Base-by-base conservation (phyloP, 2,329 filamentous ascomycete species). In the Diaporthe sp. region DNA sequence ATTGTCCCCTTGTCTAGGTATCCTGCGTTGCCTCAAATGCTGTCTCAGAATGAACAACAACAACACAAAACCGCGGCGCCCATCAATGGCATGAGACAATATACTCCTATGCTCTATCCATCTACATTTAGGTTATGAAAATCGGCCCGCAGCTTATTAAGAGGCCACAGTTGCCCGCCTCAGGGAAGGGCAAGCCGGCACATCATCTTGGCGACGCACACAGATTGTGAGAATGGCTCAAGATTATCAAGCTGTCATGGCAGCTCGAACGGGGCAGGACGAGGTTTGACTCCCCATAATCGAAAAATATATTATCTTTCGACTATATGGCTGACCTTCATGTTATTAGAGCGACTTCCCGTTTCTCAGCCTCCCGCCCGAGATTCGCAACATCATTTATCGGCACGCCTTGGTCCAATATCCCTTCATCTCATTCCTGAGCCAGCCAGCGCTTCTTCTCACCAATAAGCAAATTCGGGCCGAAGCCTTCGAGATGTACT, bases 81-180 rank as follows among this genome's bases (percentile, higher is more conserved):
- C 15, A 6, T 44, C 42, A 20, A 44, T 17, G 1, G 17, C 15
- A 1, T 44, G 5, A 44, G 42, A 44, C 17, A 44, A 44, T 44
- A 6, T 2, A 20, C 7, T 44, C 17, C 0, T 15, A 44, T 44
- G 15, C 42, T 20, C 15, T 6, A 44, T 8, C 2, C 37, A 5
- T 39, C 37, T 13, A 39, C 1, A 0, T 39, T 39, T 12, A 1
- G 12, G 12, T 13, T 39, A 39, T 39, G 12, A 20, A 20, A 20
- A 20, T 0, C 1, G 17, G 15, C 2, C 15, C 20, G 42, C 42
- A 44, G 7, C 17, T 44, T 44, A 44, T 44, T 44, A 2, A 44
- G 20, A 7, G 1, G 0, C 13, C 17, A 8, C 0, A 47, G 17
- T 6, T 20, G 17, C 17, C 17, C 0, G 7, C 17, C 44, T 47